A percentile compares a stretch with the other conserved stretches of the same genome.
Conservation (phyloP, 306 rosid genomes). For the Trichosanthes truncata region DNA sequence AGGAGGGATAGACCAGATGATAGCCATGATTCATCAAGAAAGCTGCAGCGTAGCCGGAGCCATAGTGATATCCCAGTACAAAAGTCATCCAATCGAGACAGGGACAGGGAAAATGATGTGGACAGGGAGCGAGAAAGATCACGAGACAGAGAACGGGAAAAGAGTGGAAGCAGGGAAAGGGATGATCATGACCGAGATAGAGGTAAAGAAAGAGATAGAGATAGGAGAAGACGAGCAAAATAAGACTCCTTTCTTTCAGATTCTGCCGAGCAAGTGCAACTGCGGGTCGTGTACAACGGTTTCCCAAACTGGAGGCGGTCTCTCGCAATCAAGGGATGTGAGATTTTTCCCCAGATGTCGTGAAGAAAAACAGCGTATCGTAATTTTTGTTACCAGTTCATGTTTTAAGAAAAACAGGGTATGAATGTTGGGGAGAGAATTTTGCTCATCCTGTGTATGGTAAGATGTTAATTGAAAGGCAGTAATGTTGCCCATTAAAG, state of each 20-base stretch:
- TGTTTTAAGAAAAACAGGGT: not conserved
- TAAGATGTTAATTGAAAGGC: not conserved
- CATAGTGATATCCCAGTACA: constrained; percentile 59
- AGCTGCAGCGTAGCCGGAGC: constrained; percentile 69
- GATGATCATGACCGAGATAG: constrained; percentile 78
- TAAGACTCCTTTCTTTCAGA: constrained; percentile 8
- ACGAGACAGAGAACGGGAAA: constrained; percentile 51
- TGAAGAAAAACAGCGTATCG: not conserved
- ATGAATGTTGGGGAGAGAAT: constrained; percentile 1
- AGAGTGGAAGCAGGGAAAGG: constrained; percentile 90
- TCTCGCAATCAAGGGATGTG: not conserved
- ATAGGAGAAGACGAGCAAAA: constrained; percentile 48
- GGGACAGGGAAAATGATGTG: constrained; percentile 57
- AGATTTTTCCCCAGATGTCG: not conserved
- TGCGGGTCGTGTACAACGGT: not conserved
- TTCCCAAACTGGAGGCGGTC: not conserved
- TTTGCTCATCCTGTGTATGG: not conserved
- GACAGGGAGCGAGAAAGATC: constrained; percentile 60
- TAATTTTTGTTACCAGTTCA: constrained; percentile 1
- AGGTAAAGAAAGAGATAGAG: constrained; percentile 41
- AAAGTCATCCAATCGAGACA: constrained; percentile 49
- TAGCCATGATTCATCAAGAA: constrained; percentile 46
- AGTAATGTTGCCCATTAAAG: not conserved
- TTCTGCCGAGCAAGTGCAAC: not conserved
- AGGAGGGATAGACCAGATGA: constrained; percentile 55